These are phyloP conservation scores for Moniliophthora roreri DNA, from an alignment of 1,284 basidiomycete species.

Conservation along the genomic window DNA sequence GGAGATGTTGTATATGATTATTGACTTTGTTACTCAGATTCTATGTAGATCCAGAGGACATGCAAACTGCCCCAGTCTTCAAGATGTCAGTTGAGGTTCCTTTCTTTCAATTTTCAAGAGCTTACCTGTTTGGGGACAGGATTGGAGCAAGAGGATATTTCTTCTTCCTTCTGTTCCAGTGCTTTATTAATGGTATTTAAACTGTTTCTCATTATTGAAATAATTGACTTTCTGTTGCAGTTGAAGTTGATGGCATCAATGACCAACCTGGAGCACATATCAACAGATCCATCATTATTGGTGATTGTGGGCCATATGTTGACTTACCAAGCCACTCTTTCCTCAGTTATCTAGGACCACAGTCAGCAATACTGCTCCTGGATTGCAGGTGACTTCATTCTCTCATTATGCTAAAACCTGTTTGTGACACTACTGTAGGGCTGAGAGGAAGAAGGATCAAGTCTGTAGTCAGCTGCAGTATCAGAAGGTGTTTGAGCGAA, in stretches of 20 bases:
- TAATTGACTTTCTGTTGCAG: slow-evolving; percentile 38
- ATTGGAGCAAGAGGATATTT: slow-evolving; percentile 86
- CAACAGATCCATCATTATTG: slow-evolving; percentile 74
- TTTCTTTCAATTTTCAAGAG: background rate
- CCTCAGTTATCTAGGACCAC: slow-evolving; percentile 72
- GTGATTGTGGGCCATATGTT: slow-evolving; percentile 75
- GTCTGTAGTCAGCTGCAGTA: slow-evolving; percentile 79
- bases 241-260: slow-evolving; percentile 72
- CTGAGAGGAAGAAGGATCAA: slow-evolving; percentile 82
- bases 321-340: slow-evolving; percentile 82
- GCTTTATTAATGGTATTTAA: slow-evolving; percentile 75
- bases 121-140: slow-evolving; percentile 32
- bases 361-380: slow-evolving; percentile 71
- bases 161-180: slow-evolving; percentile 91
- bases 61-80: slow-evolving; percentile 81
- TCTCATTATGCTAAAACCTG: slow-evolving; percentile 6
- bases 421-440: slow-evolving; percentile 42
- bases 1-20: slow-evolving; percentile 26
- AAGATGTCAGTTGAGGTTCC: slow-evolving; percentile 48
- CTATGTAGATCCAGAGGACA: slow-evolving; percentile 72
- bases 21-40: slow-evolving; percentile 9
- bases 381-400: slow-evolving; percentile 75
- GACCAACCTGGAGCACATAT: slow-evolving; percentile 59
- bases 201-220: slow-evolving; percentile 3
- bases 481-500: slow-evolving; percentile 64